Conservation (phyloP, 2,329 filamentous ascomycete genomes). For the Colletotrichum sp. region DNA sequence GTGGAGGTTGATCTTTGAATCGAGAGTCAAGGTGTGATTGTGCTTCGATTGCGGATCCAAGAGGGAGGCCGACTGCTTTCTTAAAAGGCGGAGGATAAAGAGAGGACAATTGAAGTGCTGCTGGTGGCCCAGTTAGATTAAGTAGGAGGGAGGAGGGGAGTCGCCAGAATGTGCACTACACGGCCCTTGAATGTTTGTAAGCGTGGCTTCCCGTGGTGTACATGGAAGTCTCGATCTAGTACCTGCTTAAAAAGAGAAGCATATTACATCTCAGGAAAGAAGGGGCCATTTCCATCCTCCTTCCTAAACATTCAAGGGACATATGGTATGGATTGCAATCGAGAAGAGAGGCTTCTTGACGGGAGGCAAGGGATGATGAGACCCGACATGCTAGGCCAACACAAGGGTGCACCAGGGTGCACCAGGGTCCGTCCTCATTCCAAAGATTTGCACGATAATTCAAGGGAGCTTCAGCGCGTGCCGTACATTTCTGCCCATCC, state of each 20-base stretch:
- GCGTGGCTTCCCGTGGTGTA: background rate
- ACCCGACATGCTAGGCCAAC: background rate
- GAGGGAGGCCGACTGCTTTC: background rate
- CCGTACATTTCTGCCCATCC: background rate
- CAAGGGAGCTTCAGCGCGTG: background rate
- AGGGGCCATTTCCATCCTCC: background rate
- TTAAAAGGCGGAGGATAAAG: background rate
- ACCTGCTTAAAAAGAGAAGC: background rate
- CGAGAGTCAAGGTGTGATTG: background rate
- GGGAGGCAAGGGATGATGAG: background rate
- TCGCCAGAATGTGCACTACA: background rate
- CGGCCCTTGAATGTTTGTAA: background rate
- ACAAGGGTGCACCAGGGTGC: background rate
- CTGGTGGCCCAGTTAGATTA: background rate
- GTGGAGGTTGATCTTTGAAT: background rate
- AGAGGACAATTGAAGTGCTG: background rate
- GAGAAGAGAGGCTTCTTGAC: background rate
- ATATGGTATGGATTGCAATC: background rate
- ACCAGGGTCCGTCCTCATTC: background rate
- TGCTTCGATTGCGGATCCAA: background rate
- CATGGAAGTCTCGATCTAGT: background rate
- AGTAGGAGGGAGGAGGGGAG: background rate
- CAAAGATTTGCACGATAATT: background rate
- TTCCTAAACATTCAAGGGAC: background rate
- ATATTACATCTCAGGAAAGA: background rate